Evolutionary conservation across 129 eudicot genomes (phyloP), one percentile per base, ranked within the genome.

Genomic region (sunflower (Helianthus annuus)): DNA sequence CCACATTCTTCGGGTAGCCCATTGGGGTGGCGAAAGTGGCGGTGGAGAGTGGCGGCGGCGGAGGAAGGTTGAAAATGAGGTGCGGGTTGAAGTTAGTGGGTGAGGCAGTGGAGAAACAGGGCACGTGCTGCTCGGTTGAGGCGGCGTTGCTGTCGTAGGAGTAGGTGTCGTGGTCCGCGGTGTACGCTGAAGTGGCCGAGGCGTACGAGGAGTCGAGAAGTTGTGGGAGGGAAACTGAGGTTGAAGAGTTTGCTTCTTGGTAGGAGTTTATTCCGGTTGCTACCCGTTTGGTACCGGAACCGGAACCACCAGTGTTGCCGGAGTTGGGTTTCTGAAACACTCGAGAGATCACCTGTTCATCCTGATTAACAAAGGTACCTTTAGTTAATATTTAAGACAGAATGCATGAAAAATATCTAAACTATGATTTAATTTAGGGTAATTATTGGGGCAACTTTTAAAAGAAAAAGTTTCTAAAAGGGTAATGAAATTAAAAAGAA

Each of bases 61-160:
- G 60, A 0, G 82, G 71, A 13, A 81, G 59, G 15, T 86, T 85
- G 69, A 80, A 86, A 5, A 86, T 15, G 8, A 81, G 59, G 7
- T 58, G 82, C 12, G 71, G 55, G 66, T 58, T 66, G 15, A 63
- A 70, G 60, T 56, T 75, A 44, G 59, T 78, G 75, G 85, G 22
- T 22, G 87, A 49, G 64, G 83, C 77, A 63, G 74, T 92, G 97
- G 96, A 92, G 94, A 92, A 92, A 89, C 97, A 92, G 97, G 97
- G 87, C 89, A 92, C 97, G 94, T 88, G 97, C 94, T 88, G 97
- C 94, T 88, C 85, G 76, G 80, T 84, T 56, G 74, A 48, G 58
- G 72, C 72, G 48, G 74, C 66, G 83, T 58, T 72, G 79, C 65
- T 69, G 74, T 82, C 83, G 69, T 75, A 83, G 14, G 87, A 84